Conservation (phyloP, 2,329 filamentous ascomycete genomes). For the Zalaria sp. region DNA sequence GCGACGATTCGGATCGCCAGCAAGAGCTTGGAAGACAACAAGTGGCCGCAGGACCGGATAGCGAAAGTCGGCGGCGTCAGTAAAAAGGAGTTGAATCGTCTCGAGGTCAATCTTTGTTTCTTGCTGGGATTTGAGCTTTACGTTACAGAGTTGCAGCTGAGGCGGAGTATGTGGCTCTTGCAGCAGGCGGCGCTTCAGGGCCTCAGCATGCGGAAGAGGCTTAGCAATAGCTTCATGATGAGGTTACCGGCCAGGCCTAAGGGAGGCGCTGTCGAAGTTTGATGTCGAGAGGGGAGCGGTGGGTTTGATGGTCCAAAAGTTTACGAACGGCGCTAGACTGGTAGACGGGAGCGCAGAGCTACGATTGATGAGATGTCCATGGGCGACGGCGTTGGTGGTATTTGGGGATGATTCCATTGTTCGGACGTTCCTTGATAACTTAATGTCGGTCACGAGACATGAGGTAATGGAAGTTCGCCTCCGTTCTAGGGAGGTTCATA, state of each 20-base stretch:
- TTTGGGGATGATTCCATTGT: too few relatives aligned
- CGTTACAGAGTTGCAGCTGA: constrained; percentile 16
- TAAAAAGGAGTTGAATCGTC: constrained; percentile 61
- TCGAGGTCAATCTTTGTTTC: constrained; percentile 62
- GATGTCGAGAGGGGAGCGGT: too few relatives aligned
- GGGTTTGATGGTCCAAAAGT: too few relatives aligned
- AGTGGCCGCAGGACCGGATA: constrained; percentile 71
- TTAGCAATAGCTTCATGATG: constrained; percentile 17
- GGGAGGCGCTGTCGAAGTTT: background rate
- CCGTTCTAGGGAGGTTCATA: too few relatives aligned
- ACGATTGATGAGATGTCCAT: too few relatives aligned
- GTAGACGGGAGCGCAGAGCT: too few relatives aligned
- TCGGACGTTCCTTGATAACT: too few relatives aligned
- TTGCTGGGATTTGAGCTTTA: constrained; percentile 67
- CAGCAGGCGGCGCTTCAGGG: constrained; percentile 18
- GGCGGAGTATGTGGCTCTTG: constrained; percentile 18
- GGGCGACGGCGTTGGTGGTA: too few relatives aligned
- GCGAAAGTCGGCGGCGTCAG: constrained; percentile 81
- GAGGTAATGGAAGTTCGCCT: too few relatives aligned
- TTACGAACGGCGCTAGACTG: too few relatives aligned
- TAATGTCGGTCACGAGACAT: too few relatives aligned
- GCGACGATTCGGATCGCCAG: constrained; percentile 77
- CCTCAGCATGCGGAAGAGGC: constrained; percentile 9
- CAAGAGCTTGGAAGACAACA: constrained; percentile 88
- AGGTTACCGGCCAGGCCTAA: constrained; percentile 12